phyloP scores from a whole-genome alignment of 2,329 filamentous ascomycete species.

The Chrysoporthe deuterocubensis region DNA sequence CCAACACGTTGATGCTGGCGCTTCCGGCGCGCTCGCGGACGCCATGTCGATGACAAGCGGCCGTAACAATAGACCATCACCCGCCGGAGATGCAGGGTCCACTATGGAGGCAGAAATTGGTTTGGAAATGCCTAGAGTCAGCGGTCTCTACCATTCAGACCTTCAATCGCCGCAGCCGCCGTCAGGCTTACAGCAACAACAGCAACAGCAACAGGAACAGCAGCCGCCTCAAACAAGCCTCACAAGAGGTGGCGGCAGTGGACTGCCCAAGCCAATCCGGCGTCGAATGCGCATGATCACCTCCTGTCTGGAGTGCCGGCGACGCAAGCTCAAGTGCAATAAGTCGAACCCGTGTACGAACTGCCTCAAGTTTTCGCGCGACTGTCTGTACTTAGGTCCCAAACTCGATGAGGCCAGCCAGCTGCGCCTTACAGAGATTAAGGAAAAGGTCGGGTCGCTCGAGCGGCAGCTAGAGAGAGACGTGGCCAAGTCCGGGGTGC shows the following conservation, averaged over 20 bases:
- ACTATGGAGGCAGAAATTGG: background rate
- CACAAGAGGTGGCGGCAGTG: constrained; percentile 3
- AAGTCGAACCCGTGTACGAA: constrained; percentile 74
- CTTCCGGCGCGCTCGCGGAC: background rate
- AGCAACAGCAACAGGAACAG: constrained; percentile 2
- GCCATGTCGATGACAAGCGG: constrained; percentile 10
- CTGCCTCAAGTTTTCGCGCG: constrained; percentile 58
- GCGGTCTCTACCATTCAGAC: constrained; percentile 6
- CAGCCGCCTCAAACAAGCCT: constrained; percentile 12
- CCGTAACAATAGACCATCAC: background rate
- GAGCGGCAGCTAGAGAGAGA: constrained; percentile 73
- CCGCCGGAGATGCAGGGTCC: constrained; percentile 5
- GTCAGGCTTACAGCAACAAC: background rate
- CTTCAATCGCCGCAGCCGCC: background rate
- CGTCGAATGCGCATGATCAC: constrained; percentile 69
- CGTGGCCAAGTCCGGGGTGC: constrained; percentile 54
- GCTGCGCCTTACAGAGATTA: constrained; percentile 74
- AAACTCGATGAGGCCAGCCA: constrained; percentile 72
- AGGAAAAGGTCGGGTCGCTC: constrained; percentile 75
- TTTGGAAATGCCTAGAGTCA: background rate
- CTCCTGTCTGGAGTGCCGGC: constrained; percentile 72
- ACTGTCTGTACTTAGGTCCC: constrained; percentile 67
- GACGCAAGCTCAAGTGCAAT: constrained; percentile 79
- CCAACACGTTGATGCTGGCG: constrained; percentile 8
- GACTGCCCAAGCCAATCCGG: constrained; percentile 50